phyloP scores from a whole-genome alignment of 2,329 filamentous ascomycete genomes.

The Moelleriella libera region DNA sequence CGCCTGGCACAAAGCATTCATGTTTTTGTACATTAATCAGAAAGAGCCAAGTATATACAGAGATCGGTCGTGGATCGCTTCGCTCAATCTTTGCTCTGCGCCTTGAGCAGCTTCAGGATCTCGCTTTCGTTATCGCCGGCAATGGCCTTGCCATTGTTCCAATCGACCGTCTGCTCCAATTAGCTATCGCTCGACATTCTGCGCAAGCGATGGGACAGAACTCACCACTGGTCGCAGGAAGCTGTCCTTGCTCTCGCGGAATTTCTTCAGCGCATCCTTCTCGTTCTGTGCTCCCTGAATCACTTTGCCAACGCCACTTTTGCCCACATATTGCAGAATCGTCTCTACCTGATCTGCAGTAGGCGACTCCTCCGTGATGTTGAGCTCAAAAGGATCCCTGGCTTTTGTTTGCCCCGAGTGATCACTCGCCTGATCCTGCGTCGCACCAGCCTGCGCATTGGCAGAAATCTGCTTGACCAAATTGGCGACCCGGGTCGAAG shows the following conservation, averaged over 20 bases:
- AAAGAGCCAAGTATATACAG: too few species aligned
- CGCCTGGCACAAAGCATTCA: background rate
- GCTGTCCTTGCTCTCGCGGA: constrained; percentile 52
- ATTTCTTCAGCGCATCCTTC: constrained; percentile 65
- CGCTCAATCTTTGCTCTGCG: constrained; percentile 10
- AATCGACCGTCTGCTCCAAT: constrained; percentile 55
- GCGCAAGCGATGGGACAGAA: constrained; percentile 8
- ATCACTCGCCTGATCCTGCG: constrained; percentile 60
- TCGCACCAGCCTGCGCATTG: constrained; percentile 51
- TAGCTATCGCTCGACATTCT: background rate
- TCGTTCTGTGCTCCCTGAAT: constrained; percentile 61
- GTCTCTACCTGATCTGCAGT: constrained; percentile 72
- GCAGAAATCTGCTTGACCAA: constrained; percentile 72
- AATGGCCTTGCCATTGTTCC: constrained; percentile 78
- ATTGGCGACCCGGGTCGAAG: constrained; percentile 59
- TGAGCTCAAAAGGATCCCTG: constrained; percentile 68
- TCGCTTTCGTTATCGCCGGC: constrained; percentile 72
- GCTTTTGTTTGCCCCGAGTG: constrained; percentile 41
- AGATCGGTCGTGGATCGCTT: too few species aligned
- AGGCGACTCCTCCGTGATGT: constrained; percentile 66
- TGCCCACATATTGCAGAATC: constrained; percentile 71
- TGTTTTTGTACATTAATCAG: background rate
- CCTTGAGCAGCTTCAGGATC: constrained; percentile 68
- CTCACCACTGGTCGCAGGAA: constrained; percentile 70
- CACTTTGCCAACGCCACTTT: constrained; percentile 42